Evolutionary conservation across 1,139 yeast genomes (phyloP), one percentile per base, ranked within the genome.

Genomic region (Suhomyces wounanorum): DNA sequence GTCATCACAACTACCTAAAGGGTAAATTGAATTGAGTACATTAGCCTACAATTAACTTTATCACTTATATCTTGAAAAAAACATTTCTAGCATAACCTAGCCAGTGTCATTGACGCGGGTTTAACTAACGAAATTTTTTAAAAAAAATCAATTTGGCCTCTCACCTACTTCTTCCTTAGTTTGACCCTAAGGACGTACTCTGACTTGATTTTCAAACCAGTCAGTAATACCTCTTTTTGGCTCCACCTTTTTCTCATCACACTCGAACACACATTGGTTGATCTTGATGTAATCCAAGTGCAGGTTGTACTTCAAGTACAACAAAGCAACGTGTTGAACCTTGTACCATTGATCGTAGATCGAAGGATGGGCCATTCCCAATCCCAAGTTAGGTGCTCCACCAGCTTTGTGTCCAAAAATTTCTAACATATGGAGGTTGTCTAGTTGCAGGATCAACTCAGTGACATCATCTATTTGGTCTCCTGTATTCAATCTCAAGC

Each of bases 261-360:
- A 44, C 52, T 72, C 75, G 60, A 75, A 75, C 11, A 74, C 59
- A 53, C 71, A 69, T 45, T 63, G 56, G 56, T 73, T 71, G 40
- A 83, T 73, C 53, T 81, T 71, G 23, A 83, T 69, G 57, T 80
- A 82, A 44, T 62, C 52, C 36, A 83, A 57, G 1, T 55, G 46
- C 0, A 49, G 46, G 51, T 72, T 73, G 9, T 63, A 53, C 16
- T 65, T 55, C 41, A 63, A 57, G 49, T 75, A 73, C 6, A 72
- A 66, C 38, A 70, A 53, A 1, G 82, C 84, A 9, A 81, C 77
- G 57, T 81, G 84, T 55, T 81, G 84, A 1, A 82, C 82, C 51
- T 81, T 73, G 54, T 73, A 71, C 86, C 87, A 83, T 51, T 78
- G 80, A 59, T 82, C 86, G 56, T 75, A 75, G 2, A 83, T 69